Percentiles rank a stretch among this genome's conserved stretches.
phyloP scores from a whole-genome alignment of 257 asterid species.

The Pogostemon cablin region DNA sequence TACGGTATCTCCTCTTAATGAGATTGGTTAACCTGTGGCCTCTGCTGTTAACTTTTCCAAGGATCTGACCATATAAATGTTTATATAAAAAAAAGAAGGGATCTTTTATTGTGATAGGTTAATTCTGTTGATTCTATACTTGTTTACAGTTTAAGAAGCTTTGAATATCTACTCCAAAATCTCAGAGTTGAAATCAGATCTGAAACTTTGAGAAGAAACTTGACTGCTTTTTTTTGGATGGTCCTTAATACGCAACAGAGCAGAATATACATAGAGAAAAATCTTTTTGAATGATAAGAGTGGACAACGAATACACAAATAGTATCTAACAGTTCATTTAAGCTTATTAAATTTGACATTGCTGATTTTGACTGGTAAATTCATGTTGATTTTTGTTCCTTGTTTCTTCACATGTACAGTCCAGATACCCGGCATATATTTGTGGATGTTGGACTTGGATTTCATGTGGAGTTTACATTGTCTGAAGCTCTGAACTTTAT shows the following conservation, averaged over 20 bases:
- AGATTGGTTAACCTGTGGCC: background rate
- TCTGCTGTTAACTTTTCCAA: no score
- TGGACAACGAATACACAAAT: background rate
- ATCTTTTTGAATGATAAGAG: background rate
- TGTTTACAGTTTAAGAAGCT: background rate
- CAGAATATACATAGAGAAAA: background rate
- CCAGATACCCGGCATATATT: slow-evolving; percentile 76
- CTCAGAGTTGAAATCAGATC: background rate
- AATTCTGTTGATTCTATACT: background rate
- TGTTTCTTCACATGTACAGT: slow-evolving; percentile 44
- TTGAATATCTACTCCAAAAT: slow-evolving; percentile 2
- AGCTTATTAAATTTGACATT: slow-evolving; percentile 4
- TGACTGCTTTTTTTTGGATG: background rate
- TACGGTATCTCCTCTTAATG: slow-evolving; percentile 40
- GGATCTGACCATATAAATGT: background rate
- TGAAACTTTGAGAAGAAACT: background rate
- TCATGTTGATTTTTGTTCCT: background rate
- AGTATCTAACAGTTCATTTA: slow-evolving; percentile 10
- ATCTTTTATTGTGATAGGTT: background rate
- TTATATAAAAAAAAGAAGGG: background rate
- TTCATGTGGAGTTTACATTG: slow-evolving; percentile 92
- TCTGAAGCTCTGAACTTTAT: slow-evolving; percentile 78
- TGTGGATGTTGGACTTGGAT: slow-evolving; percentile 90
- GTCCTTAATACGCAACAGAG: background rate
- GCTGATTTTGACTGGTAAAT: slow-evolving; percentile 7